Evolutionary conservation across 768 basidiomycete genomes (phyloP), one percentile per base, ranked within the genome.

Genomic region (Tylopilus rubrobrunneus): DNA sequence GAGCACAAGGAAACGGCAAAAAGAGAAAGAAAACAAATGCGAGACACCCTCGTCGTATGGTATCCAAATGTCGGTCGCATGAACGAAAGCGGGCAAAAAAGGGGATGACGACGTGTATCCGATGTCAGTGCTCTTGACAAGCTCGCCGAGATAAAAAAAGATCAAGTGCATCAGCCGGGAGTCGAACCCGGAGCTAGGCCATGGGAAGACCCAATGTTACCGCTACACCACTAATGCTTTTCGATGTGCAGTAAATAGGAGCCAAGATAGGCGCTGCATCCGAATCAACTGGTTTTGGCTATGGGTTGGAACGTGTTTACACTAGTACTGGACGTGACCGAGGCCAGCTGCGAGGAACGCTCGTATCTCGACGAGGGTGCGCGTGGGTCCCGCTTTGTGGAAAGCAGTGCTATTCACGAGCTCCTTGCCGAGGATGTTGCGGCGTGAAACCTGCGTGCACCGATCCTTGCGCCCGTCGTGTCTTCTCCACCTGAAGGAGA

Each of bases 121-220:
- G 11, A 19, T 28, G 19, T 21, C 40, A 41, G 40, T 23, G 29
- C 29, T 29, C 29, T 29, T 29, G 19, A 19, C 19, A 19, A 19
- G 19, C 19, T 19, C 19, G 19, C 19, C 19, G 19, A 19, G 19
- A 19, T 19, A 19, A 19, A n/a, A 37, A 51, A 51, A 21, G 2
- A 19, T 1, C 1, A 8, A 40, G 9, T 79, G 78, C 78, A 71
- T 73, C 71, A 67, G 69, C 78, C 76, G 78, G 78, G 78, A 79
- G 73, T 79, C 78, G 78, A 79, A 79, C 78, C 78, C 78, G 76
- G 77, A 67, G 78, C 78, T 78, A 76, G 77, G 76, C 76, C 76
- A 78, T 87, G 86, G 85, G 86, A 87, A 87, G 84, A 85, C 83
- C 82, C 84, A 85, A 87, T 86, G 86, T 87, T 87, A 86, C 85